A percentile compares a stretch with the other conserved stretches of the same genome.
These are phyloP conservation scores for Caryopteris hybrid DNA, from an alignment of 305 asterid genomes.

Conservation along the genomic window DNA sequence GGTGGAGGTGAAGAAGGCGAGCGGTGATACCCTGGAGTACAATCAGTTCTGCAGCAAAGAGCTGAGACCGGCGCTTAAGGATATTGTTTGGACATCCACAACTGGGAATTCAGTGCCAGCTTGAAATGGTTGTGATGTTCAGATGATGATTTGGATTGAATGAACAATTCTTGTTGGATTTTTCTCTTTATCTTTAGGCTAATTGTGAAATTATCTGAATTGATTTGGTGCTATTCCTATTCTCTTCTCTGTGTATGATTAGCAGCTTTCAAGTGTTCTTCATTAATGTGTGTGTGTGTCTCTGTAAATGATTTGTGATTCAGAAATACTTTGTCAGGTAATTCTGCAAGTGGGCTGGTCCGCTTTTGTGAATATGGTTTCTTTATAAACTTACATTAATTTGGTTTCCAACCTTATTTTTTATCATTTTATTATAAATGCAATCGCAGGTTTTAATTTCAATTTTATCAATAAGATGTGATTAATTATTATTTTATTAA, in stretches of 20 bases:
- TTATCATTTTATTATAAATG: too few species aligned
- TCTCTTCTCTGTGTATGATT: too few species aligned
- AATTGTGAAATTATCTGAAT: conserved; percentile 1
- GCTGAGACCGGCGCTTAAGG: conserved; percentile 86
- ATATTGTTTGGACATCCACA: conserved; percentile 66
- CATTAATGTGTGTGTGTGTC: background rate
- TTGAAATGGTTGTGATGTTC: conserved; percentile 4
- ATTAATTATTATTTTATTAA: too few species aligned
- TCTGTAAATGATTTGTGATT: conserved; percentile 4
- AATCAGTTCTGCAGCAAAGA: conserved; percentile 78
- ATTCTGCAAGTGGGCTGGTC: background rate
- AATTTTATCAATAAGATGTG: too few species aligned
- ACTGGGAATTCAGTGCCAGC: conserved; percentile 37
- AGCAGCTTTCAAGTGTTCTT: background rate
- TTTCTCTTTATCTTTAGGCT: background rate
- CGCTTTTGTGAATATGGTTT: background rate
- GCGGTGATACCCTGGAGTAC: conserved; percentile 86
- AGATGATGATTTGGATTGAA: background rate
- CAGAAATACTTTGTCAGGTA: background rate
- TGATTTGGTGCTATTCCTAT: background rate
- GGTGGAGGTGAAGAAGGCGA: conserved; percentile 79
- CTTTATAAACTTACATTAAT: too few species aligned
- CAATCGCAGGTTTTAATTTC: too few species aligned
- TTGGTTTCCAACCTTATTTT: too few species aligned
- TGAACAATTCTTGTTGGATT: background rate